Base-by-base conservation (phyloP, 192 early-diverging fungal species). In the Coemansia sp. region DNA sequence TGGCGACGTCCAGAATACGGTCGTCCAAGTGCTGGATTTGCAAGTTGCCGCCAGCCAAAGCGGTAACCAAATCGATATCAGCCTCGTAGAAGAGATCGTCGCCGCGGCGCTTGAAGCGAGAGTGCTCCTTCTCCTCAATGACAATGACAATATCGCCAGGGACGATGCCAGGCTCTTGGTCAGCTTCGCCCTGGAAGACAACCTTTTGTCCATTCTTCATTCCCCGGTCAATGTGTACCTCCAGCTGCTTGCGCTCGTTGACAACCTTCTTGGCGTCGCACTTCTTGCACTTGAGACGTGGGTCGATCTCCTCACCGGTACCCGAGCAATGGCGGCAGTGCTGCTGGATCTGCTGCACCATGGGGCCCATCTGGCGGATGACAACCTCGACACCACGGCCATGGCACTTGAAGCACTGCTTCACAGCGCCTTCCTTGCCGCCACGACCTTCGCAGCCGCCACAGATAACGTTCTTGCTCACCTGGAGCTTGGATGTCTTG, bases 331-430 rank as follows among this genome's bases (percentile, higher is more conserved):
- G 89, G 38, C 84, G 84, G 85, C 98, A 99, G 32, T 94, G 89
- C 78, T 97, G 95, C 82, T 99, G 98, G 85, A 98, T 94, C 86
- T 98, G 98, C 88, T 99, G 98, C 64, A 99, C 91, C 97, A 99
- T 98, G 21, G 98, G 98, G 28, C 98, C 98, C 85, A 99, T 92
- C 77, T 98, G 95, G 55, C 97, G 86, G 66, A 97, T 86, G 63
- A 91, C 88, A 28, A 96, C 84, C 82, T 91, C 92, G 66, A 97
- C 84, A 85, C 98, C 98, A 62, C 91, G 88, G 43, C 98, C 98
- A 43, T 90, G 73, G 87, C 98, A 99, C 26, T 82, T 87, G 28
- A 60, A 46, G 80, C 98, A 99, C 32, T 87, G 81, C 85, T 89
- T 89, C 55, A 93, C 93, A 13, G 95, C 90, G 16, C 91, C 97